phyloP scores from a whole-genome alignment of 139 green algal species.

The Pleodorina starrii region DNA sequence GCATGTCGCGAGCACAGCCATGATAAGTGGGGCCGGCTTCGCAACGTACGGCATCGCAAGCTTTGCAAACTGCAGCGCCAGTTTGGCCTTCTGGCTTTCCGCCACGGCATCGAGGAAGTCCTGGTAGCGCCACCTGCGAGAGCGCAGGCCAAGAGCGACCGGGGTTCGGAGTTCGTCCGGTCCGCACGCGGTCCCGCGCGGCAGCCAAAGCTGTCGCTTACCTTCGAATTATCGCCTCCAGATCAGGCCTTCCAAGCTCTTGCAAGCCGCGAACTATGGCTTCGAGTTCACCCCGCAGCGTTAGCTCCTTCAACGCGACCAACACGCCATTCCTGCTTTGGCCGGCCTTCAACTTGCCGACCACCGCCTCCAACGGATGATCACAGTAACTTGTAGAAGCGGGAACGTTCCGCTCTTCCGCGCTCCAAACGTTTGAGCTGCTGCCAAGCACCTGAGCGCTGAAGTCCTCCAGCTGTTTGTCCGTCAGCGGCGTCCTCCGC shows the following conservation, averaged over 20 bases:
- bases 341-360: not conserved
- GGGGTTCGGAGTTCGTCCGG: not conserved
- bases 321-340: not conserved
- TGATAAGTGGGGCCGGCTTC: not conserved
- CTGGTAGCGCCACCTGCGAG: not conserved
- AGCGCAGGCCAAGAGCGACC: not conserved
- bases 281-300: slow-evolving; percentile 3
- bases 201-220: not conserved
- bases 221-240: not conserved
- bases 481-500: not conserved
- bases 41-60: not conserved
- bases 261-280: not conserved
- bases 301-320: not conserved
- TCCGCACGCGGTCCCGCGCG: not conserved
- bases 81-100: not conserved
- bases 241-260: not conserved
- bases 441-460: not conserved
- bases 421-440: slow-evolving; percentile 28
- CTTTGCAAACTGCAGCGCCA: slow-evolving; percentile 17
- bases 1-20: slow-evolving; percentile 37
- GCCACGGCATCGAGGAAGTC: not conserved
- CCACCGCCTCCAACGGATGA: not conserved
- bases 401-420: not conserved
- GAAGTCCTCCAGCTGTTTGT: slow-evolving; percentile 19
- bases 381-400: slow-evolving; percentile 11